Evolutionary conservation across 2,329 filamentous ascomycete species (phyloP), one percentile per base, ranked within the genome.

Genomic region (Hymenoscyphus repandus): DNA sequence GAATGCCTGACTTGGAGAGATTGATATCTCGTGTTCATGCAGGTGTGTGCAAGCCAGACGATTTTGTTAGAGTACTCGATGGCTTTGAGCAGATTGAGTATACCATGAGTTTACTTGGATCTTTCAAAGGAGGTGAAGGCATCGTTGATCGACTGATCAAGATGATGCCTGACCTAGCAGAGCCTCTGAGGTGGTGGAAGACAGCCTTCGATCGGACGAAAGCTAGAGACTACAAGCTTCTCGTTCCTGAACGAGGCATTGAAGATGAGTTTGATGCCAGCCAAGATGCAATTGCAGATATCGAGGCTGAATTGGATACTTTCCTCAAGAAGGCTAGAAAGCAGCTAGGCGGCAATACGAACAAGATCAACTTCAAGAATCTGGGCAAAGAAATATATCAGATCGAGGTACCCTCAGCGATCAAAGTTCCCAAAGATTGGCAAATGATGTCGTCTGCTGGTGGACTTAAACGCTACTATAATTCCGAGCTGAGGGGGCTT

Each of bases 61-160:
- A 99, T 66, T 99, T 99, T 67, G 83, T 97, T 41, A 87, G 85
- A 43, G 92, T 97, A 0, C 75, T 99, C 0, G 91, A 97, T 68
- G 93, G 93, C 0, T 99, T 96, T 61, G 93, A 97, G 72, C 92
- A 96, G 69, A 97, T 99, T 41, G 90, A 96, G 56, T 93, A 96
- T 67, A 95, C 91, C 1, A 89, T 96, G 78, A 80, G 82, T 46
- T 76, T 97, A 18, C 77, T 97, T 1, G 76, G 79, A 42, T 78
- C 84, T 7, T 87, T 88, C 61, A 82, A 85, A 47, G 80, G 84
- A n/a, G 88, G 86, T 2, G 85, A 90, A 45, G 88, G 90, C 2
- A 78, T 97, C 2, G 86, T 99, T 38, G 88, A 90, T 51, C 84
- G 90, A 47, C 79, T 99, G 36, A 82, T 97, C 39, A 72, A 80